phyloP scores from a whole-genome alignment of 306 rosid genomes.

The Bauhinia variegata region DNA sequence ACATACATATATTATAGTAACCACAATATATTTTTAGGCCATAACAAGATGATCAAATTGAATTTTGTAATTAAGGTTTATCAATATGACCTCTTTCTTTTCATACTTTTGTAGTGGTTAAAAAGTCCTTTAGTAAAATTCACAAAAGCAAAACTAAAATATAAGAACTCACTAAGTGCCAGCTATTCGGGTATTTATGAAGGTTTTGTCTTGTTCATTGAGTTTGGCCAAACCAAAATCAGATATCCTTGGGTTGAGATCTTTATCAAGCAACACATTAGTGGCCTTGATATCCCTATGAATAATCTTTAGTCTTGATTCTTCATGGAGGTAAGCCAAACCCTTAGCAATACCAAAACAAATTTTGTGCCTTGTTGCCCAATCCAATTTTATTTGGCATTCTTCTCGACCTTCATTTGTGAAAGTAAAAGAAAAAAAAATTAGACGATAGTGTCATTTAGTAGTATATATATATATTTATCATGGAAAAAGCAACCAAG shows the following conservation, averaged over 20 bases:
- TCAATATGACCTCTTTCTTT: too few species aligned
- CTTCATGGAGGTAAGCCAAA: conserved; percentile 56
- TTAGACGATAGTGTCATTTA: too few species aligned
- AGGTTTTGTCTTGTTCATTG: conserved; percentile 49
- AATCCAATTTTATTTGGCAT: conserved; percentile 32
- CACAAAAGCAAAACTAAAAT: too few species aligned
- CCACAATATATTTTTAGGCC: too few species aligned
- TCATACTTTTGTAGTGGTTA: too few species aligned
- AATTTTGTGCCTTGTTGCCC: conserved; percentile 51
- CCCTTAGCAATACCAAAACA: conserved; percentile 50
- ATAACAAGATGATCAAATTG: too few species aligned
- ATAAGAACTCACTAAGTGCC: conserved; percentile 44
- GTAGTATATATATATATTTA: not conserved
- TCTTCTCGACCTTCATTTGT: conserved; percentile 23
- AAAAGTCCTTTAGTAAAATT: too few species aligned
- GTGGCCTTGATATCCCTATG: conserved; percentile 58
- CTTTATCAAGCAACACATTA: conserved; percentile 50
- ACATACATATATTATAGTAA: too few species aligned
- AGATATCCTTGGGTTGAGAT: conserved; percentile 45
- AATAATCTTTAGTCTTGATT: conserved; percentile 53
- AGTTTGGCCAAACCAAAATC: conserved; percentile 58
- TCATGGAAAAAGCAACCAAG: not conserved
- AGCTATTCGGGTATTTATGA: conserved; percentile 46
- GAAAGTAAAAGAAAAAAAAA: too few species aligned
- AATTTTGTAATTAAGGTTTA: too few species aligned